Percentiles rank a stretch among this genome's conserved stretches.
These are phyloP conservation scores for Fomitopsis betulina DNA, from an alignment of 1,284 basidiomycete species.

Conservation along the genomic window DNA sequence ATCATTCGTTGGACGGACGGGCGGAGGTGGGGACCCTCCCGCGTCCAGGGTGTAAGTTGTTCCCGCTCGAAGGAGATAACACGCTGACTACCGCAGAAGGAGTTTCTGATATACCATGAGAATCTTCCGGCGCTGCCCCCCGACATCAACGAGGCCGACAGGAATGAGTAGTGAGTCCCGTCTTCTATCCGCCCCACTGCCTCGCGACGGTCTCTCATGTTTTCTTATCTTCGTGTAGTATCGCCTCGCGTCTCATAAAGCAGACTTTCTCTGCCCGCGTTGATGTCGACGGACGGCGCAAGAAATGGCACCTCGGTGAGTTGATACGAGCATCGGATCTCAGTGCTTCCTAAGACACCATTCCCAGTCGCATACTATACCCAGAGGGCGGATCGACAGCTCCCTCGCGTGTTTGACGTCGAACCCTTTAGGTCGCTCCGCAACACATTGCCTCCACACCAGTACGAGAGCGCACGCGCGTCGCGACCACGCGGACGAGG, in stretches of 20 bases:
- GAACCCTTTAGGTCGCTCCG: slow-evolving; percentile 44
- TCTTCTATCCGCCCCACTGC: neutral
- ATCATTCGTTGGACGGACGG: slow-evolving; percentile 66
- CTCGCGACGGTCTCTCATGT: neutral
- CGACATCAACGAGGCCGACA: slow-evolving; percentile 15
- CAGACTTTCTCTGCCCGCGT: slow-evolving; percentile 79
- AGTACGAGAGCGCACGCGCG: slow-evolving; percentile 27
- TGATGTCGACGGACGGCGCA: slow-evolving; percentile 51
- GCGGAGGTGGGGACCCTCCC: slow-evolving; percentile 66
- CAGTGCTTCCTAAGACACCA: neutral
- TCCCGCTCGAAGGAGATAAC: neutral
- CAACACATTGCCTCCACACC: slow-evolving; percentile 44
- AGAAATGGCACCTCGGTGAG: slow-evolving; percentile 79
- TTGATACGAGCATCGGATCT: slow-evolving; percentile 10
- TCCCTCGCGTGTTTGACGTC: slow-evolving; percentile 62
- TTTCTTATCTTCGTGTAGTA: slow-evolving; percentile 11
- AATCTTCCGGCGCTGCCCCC: slow-evolving; percentile 30
- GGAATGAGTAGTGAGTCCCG: slow-evolving; percentile 20
- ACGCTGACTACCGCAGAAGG: slow-evolving; percentile 14
- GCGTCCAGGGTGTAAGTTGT: slow-evolving; percentile 62
- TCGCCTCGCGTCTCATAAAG: slow-evolving; percentile 57
- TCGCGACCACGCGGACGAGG: slow-evolving; percentile 24
- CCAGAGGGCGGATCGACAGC: slow-evolving; percentile 57
- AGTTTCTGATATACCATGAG: slow-evolving; percentile 40
- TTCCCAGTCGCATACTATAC: slow-evolving; percentile 67